Evolutionary conservation across 768 basidiomycete species (phyloP).

Genomic region (Mycena indigotica): DNA sequence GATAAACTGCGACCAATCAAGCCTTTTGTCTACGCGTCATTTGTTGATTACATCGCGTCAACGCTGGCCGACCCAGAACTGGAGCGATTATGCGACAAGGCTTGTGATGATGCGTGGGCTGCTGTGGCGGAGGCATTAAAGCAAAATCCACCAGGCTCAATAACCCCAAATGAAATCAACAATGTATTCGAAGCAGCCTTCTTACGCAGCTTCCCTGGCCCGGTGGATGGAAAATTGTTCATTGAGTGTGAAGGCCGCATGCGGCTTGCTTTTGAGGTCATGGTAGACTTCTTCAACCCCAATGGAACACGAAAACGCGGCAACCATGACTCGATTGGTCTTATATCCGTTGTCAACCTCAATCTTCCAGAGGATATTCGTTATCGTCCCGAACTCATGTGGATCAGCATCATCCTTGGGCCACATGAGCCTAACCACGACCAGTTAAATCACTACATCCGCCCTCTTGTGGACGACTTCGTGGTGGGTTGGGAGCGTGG

Average conservation of each 20-base stretch:
- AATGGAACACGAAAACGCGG: constrained; percentile 21
- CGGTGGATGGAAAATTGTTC: constrained; percentile 1
- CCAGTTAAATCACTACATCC: constrained; percentile 10
- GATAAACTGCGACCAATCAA: constrained; percentile 13
- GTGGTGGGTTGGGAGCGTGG: constrained; percentile 27
- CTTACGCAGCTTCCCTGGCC: constrained; percentile 27
- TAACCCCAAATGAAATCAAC: constrained; percentile 1
- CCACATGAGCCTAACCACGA: constrained; percentile 24
- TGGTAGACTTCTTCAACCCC: constrained; percentile 32
- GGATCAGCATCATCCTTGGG: too few relatives aligned
- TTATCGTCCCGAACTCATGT: too few relatives aligned
- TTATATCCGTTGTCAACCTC: constrained; percentile 22
- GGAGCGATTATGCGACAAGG: constrained; percentile 3
- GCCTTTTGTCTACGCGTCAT: constrained; percentile 16
- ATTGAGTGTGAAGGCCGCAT: not conserved
- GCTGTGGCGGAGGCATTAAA: not conserved
- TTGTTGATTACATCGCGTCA: constrained; percentile 27
- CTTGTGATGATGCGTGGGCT: not conserved
- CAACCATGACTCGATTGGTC: too few relatives aligned
- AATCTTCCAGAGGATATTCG: constrained; percentile 32
- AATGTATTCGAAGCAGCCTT: constrained; percentile 26
- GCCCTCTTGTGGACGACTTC: constrained; percentile 20
- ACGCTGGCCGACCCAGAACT: constrained; percentile 15
- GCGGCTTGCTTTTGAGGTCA: constrained; percentile 20
- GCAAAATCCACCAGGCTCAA: not conserved